A percentile compares a stretch with the other conserved stretches of the same genome.
Evolutionary conservation across 148 eudicot genomes (phyloP).

Genomic region (Beta vulgaris): DNA sequence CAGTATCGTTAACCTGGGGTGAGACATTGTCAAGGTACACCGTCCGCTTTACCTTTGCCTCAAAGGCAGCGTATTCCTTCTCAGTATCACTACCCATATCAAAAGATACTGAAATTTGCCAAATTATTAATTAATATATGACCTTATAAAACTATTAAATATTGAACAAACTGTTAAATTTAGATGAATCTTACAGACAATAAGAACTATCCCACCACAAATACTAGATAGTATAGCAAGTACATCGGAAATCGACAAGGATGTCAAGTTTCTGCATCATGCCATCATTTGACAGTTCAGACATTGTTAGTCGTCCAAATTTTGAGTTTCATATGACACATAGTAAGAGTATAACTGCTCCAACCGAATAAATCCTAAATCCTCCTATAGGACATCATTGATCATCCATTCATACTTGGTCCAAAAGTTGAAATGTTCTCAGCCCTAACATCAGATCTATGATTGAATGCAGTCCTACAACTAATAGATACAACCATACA

Average conservation of each 20-base stretch:
- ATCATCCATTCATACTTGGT: neutral
- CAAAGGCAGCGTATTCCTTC: constrained; percentile 57
- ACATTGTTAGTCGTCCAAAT: neutral
- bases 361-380: neutral
- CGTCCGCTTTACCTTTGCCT: constrained; percentile 63
- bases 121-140: neutral
- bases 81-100: constrained; percentile 44
- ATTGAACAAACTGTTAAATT: neutral
- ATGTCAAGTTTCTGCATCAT: neutral
- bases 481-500: neutral
- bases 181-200: neutral
- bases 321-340: neutral
- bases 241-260: neutral
- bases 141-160: neutral
- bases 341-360: neutral
- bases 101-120: constrained; percentile 4
- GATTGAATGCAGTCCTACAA: neutral
- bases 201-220: neutral
- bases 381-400: neutral
- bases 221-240: neutral
- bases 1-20: constrained; percentile 53
- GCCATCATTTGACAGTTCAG: neutral
- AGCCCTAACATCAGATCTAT: neutral
- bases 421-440: neutral
- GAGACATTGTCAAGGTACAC: constrained; percentile 74